Evolutionary conservation across 305 asterid genomes (phyloP).

Genomic region (Rubia tinctorum): DNA sequence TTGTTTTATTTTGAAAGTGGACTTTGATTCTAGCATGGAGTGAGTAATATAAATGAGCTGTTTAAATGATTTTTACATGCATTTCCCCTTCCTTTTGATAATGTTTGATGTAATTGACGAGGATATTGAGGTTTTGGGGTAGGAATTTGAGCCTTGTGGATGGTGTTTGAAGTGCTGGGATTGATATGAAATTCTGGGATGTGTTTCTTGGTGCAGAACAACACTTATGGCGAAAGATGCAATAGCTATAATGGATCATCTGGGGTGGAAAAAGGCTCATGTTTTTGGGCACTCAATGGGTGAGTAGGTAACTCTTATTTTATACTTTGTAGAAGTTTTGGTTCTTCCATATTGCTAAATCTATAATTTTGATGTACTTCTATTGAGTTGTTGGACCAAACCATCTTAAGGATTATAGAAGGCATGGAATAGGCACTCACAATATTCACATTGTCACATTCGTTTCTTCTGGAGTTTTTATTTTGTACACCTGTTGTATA

Average conservation of each 20-base stretch:
- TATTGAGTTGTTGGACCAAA: neutral
- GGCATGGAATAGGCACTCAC: neutral
- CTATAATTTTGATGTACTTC: neutral
- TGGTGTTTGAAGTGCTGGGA: constrained; percentile 1
- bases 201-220: constrained; percentile 47
- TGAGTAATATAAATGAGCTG: too few relatives aligned
- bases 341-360: neutral
- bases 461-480: neutral
- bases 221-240: constrained; percentile 91
- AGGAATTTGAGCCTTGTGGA: neutral
- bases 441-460: neutral
- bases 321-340: neutral
- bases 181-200: constrained; percentile 1
- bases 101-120: neutral
- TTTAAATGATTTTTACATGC: neutral
- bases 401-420: neutral
- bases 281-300: constrained; percentile 99
- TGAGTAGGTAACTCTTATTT: constrained; percentile 43
- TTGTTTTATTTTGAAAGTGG: too few relatives aligned
- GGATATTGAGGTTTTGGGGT: neutral
- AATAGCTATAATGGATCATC: constrained; percentile 85
- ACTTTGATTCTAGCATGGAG: too few relatives aligned
- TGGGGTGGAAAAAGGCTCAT: constrained; percentile 94
- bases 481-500: neutral
- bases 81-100: too few relatives aligned